Base-by-base conservation (phyloP, 345 rosid species). In the Heritiera littoralis region DNA sequence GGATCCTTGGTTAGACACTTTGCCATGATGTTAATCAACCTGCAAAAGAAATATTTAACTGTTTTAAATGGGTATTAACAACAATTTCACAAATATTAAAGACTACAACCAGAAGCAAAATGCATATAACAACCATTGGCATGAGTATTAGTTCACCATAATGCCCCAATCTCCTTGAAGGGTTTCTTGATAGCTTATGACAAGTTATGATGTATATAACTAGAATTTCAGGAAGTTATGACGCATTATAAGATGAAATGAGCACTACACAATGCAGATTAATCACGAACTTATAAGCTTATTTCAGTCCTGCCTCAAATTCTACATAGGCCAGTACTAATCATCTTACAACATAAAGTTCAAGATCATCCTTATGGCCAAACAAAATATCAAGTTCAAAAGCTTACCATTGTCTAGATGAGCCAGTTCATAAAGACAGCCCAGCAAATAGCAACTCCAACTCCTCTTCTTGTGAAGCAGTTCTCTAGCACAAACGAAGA, bases 391-490 rank as follows among this genome's bases (percentile, higher is more conserved):
- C 70, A 48, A 23, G 14, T 52, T 30, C 13, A 46, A 17, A 14
- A 59, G 45, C 82, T 75, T 32, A 79, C 73, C 76, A 58, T 55
- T 55, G 66, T 18, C 28, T 20, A 59, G 74, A n/a, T 38, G 38
- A 71, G 61, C 28, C 48, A 48, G 41, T 81, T 85, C 86, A 91
- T 52, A 93, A 52, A 80, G 95, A 92, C 81, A 93, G 84, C 79
- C 94, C 92, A 77, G 94, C 80, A 74, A 94, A 94, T 15, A 94
- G 94, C 82, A 90, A 49, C 72, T 94, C 97, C 84, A 94, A 79
- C 83, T 94, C 97, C 81, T 86, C 77, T 17, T 91, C 95, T 80
- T 89, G 92, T 5, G 88, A 81, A 66, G 79, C 59, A 40, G 93
- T 91, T 88, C 96, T 92, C 97, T 94, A 88, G 52, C 63, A 88